Evolutionary conservation across 441 rosid genomes (phyloP), one percentile per base, ranked within the genome.

Genomic region (Adansonia grandidieri): DNA sequence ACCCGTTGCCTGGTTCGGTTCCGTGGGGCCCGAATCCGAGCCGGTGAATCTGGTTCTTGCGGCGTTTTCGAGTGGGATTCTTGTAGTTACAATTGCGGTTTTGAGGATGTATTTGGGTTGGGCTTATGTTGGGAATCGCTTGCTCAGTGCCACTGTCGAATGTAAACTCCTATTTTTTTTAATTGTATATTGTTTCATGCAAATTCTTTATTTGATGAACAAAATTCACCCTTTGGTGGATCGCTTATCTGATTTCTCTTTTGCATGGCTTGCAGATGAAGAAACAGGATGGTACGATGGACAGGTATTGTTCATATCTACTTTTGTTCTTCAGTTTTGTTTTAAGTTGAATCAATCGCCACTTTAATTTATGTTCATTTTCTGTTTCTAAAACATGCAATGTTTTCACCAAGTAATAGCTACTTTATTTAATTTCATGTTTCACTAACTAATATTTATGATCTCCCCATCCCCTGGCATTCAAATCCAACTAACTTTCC

Each of bases 221-320:
- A 50, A 71, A 28, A 54, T 17, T 58, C 14, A 40, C 9, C 3
- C 28, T 17, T 75, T 75, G 61, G 5, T 75, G 24, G 11, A 15
- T 75, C 51, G 10, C 47, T 37, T 69, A 44, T 56, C 10, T 8
- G 47, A 9, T 47, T 42, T 19, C 73, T 9, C 17, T 60, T 71
- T 57, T 15, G 61, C 17, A 6, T 66, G 54, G 61, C 28, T 77
- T 72, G 88, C 89, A 93, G 97, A 96, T 84, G 99, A 96, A 86
- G 98, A 96, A 86, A 96, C 98, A 0, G 99, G 99, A 17, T 93
- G 99, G 97, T 96, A 92, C 54, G 99, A 96, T 84, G 98, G 99
- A 73, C 97, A 91, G 98, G 99, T 93, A 84, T 48, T 44, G 2
- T 58, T n/a, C 56, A 44, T 45, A 7, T 13, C 14, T 22, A 11